phyloP scores from a whole-genome alignment of 495 filamentous ascomycete genomes.

The Parathielavia hyrcaniae region DNA sequence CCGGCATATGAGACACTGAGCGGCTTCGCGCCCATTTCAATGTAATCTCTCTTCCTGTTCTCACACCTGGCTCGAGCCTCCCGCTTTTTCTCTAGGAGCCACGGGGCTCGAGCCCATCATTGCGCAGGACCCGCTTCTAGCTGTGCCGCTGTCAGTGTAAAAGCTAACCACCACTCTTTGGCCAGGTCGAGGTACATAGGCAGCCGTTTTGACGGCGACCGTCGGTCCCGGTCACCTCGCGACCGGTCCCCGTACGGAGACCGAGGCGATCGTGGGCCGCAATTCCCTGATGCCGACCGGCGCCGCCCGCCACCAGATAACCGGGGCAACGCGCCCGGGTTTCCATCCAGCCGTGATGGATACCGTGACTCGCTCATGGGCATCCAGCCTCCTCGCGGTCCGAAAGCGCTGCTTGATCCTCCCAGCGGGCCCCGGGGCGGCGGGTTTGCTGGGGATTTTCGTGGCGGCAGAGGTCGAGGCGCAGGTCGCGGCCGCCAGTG shows the following conservation, averaged over 20 bases:
- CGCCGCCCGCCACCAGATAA: constrained; percentile 44
- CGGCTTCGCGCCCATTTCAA: background rate
- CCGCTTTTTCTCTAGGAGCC: too few relatives aligned
- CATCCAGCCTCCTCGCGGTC: constrained; percentile 58
- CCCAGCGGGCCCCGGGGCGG: constrained; percentile 53
- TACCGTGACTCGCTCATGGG: constrained; percentile 42
- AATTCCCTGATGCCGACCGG: constrained; percentile 46
- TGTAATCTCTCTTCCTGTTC: background rate
- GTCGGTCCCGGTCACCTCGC: constrained; percentile 48
- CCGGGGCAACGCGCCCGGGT: constrained; percentile 43
- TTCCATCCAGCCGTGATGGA: constrained; percentile 45
- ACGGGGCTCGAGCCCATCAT: too few relatives aligned
- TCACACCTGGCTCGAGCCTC: too few relatives aligned
- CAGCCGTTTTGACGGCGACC: constrained; percentile 43
- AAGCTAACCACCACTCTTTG: background rate
- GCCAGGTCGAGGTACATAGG: constrained; percentile 44
- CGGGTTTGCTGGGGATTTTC: constrained; percentile 45
- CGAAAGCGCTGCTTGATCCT: constrained; percentile 61
- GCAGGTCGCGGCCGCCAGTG: constrained; percentile 41
- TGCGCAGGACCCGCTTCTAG: too few relatives aligned
- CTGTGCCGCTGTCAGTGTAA: background rate
- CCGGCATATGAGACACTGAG: background rate
- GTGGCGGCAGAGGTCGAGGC: constrained; percentile 33
- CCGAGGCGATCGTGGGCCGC: constrained; percentile 31
- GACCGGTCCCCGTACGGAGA: constrained; percentile 54